These are phyloP conservation scores for Lichtheimia corymbifera DNA, from an alignment of 371 early-diverging fungal genomes.

Conservation along the genomic window DNA sequence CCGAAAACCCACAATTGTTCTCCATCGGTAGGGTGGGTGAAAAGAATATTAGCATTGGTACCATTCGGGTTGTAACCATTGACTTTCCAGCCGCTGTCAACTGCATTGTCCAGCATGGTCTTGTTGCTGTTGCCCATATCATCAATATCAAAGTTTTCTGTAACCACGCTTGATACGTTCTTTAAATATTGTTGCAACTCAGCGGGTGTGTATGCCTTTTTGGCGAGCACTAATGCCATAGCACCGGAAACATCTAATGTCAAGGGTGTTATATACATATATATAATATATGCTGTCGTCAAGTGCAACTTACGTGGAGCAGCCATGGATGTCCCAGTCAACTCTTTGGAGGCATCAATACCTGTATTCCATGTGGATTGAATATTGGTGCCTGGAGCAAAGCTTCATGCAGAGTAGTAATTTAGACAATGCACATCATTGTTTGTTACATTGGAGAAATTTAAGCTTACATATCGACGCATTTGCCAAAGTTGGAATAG, in stretches of 20 bases:
- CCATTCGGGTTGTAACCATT: constrained; percentile 11
- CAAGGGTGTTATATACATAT: not conserved
- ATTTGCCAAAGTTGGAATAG: constrained; percentile 79
- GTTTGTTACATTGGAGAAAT: not conserved
- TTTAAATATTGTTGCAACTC: constrained; percentile 27
- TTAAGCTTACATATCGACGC: constrained; percentile 71
- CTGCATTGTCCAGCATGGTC: constrained; percentile 41
- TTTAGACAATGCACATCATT: not conserved
- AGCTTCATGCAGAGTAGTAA: constrained; percentile 15
- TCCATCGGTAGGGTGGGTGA: constrained; percentile 22
- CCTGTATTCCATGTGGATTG: constrained; percentile 57
- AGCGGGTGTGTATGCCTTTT: constrained; percentile 36
- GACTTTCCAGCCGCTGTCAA: constrained; percentile 28
- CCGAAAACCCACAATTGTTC: constrained; percentile 17
- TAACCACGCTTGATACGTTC: constrained; percentile 24
- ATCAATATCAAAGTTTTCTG: constrained; percentile 34
- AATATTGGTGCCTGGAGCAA: constrained; percentile 82
- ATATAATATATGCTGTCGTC: not conserved
- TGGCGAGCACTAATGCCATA: constrained; percentile 41
- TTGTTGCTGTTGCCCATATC: constrained; percentile 40
- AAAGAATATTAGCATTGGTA: constrained; percentile 19
- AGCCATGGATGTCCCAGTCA: constrained; percentile 81
- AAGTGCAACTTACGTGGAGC: constrained; percentile 61
- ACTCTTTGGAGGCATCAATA: constrained; percentile 31
- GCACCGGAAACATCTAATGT: constrained; percentile 41